These are phyloP conservation scores for Steccherinum ochraceum DNA, from an alignment of 768 basidiomycete species.

Conservation along the genomic window DNA sequence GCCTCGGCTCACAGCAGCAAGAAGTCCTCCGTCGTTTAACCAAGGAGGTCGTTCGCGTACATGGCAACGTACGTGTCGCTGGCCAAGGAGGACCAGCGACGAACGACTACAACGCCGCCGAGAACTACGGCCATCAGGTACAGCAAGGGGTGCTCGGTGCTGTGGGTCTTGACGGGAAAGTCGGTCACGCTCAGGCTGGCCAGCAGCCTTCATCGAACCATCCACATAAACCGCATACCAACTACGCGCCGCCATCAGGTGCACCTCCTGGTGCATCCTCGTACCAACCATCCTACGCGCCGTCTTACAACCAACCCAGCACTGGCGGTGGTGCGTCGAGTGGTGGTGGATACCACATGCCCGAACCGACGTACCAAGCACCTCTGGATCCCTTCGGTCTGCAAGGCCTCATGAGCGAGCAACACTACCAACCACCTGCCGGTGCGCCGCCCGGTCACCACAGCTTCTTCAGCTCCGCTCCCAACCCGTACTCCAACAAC, in stretches of 20 bases:
- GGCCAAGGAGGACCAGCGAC: slow-evolving; percentile 44
- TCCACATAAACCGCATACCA: background rate
- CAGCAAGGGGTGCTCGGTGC: slow-evolving; percentile 39
- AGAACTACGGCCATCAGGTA: slow-evolving; percentile 39
- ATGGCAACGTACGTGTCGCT: slow-evolving; percentile 58
- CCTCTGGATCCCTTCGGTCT: background rate
- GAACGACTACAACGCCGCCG: slow-evolving; percentile 42
- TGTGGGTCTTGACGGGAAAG: slow-evolving; percentile 28
- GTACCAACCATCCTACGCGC: background rate
- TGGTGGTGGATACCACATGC: background rate
- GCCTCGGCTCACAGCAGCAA: slow-evolving; percentile 40
- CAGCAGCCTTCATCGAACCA: no score
- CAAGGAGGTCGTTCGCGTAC: slow-evolving; percentile 63
- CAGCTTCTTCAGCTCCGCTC: background rate
- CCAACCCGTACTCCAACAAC: background rate
- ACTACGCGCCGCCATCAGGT: background rate
- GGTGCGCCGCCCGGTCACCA: background rate
- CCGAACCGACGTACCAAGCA: background rate
- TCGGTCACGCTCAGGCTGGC: background rate
- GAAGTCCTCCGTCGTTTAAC: slow-evolving; percentile 50
- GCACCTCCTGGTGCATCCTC: background rate
- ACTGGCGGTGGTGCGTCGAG: background rate
- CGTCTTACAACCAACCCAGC: background rate
- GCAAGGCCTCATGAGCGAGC: background rate
- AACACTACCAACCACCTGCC: background rate